Percentiles rank a stretch among this genome's conserved stretches.
phyloP scores from a whole-genome alignment of 1,139 yeast species.

The Pichia sp. region DNA sequence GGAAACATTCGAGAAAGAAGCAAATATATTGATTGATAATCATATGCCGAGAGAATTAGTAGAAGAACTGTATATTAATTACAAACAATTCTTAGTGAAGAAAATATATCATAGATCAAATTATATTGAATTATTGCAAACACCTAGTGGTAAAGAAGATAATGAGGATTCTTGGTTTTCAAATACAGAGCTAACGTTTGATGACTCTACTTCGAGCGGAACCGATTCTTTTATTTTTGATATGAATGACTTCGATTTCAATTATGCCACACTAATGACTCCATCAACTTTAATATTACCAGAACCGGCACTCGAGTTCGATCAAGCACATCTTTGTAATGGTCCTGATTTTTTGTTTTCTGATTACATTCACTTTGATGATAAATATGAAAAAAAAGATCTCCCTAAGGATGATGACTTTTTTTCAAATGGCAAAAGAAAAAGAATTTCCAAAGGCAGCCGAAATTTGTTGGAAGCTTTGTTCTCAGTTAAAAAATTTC shows the following conservation, averaged over 20 bases:
- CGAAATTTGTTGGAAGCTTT: constrained; percentile 12
- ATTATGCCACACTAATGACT: background rate
- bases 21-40: constrained; percentile 13
- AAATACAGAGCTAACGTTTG: background rate
- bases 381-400: background rate
- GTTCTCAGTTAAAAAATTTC: constrained; percentile 14
- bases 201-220: background rate
- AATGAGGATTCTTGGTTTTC: background rate
- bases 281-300: background rate
- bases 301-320: background rate
- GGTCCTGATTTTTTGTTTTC: constrained; percentile 7
- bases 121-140: background rate
- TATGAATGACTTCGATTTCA: constrained; percentile 7
- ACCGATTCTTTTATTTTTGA: background rate
- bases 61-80: constrained; percentile 9
- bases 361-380: background rate
- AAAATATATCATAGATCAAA: no score
- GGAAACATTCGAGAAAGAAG: constrained; percentile 15
- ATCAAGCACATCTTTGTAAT: constrained; percentile 6
- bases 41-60: constrained; percentile 11
- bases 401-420: background rate
- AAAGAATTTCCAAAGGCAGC: constrained; percentile 7
- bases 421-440: background rate
- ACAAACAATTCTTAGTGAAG: constrained; percentile 11
- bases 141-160: background rate